A percentile compares a stretch with the other conserved stretches of the same genome.
These are phyloP conservation scores for Pythium oligandrum DNA, from an alignment of 352 stramenopile species.

Conservation along the genomic window DNA sequence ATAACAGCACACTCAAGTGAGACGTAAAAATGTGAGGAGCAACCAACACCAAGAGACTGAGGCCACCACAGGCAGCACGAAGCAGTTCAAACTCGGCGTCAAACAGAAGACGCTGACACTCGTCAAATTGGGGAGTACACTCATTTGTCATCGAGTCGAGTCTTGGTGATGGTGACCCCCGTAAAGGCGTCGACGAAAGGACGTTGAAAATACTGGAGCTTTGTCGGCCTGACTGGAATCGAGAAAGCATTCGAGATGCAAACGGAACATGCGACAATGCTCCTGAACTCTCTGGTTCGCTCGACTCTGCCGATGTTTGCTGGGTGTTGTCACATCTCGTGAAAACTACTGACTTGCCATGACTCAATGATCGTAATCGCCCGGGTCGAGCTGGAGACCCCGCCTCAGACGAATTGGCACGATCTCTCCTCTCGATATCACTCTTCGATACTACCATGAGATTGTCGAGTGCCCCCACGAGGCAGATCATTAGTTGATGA, in stretches of 20 bases:
- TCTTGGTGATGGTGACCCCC: neutral
- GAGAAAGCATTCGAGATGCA: constrained; percentile 72
- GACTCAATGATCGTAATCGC: too few relatives aligned
- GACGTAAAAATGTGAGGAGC: constrained; percentile 38
- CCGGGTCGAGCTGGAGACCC: too few relatives aligned
- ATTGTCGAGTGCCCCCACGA: constrained; percentile 48
- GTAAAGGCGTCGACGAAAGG: constrained; percentile 27
- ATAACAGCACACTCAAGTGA: constrained; percentile 26
- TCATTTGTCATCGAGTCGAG: too few relatives aligned
- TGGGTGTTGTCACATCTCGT: too few relatives aligned
- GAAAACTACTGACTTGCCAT: too few relatives aligned
- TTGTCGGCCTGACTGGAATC: constrained; percentile 46
- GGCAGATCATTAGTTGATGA: constrained; percentile 58
- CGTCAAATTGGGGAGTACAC: constrained; percentile 15
- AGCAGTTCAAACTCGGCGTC: constrained; percentile 57
- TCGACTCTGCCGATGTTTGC: neutral
- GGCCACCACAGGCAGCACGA: constrained; percentile 42
- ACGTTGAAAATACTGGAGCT: constrained; percentile 57
- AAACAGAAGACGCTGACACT: constrained; percentile 46
- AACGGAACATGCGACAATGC: constrained; percentile 33
- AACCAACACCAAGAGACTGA: constrained; percentile 57
- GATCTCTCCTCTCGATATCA: constrained; percentile 22
- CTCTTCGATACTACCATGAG: constrained; percentile 52
- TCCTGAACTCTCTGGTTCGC: constrained; percentile 1
- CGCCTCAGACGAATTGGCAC: too few relatives aligned